Evolutionary conservation across 495 filamentous ascomycete species (phyloP).

Genomic region (Amniculicola lignicola): DNA sequence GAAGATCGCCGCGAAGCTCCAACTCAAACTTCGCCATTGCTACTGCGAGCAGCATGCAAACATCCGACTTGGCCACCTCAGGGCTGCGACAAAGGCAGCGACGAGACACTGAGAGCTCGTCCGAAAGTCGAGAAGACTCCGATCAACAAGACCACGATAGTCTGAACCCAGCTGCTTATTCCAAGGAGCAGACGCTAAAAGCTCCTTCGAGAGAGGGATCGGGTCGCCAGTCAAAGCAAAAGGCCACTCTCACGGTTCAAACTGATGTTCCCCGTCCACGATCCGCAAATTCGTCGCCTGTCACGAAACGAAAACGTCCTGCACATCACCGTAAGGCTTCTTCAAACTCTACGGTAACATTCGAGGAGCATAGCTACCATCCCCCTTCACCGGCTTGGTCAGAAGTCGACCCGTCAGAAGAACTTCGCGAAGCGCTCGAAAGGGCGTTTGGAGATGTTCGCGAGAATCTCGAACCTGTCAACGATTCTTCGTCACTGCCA

Average conservation of each 20-base stretch:
- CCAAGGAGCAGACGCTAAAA: no score
- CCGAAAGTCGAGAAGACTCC: slow-evolving; percentile 9
- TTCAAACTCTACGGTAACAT: neutral
- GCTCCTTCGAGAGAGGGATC: neutral
- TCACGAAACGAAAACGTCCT: slow-evolving; percentile 2
- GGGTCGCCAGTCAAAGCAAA: neutral
- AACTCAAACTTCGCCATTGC: neutral
- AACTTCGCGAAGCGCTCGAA: slow-evolving; percentile 23
- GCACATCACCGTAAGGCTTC: slow-evolving; percentile 1
- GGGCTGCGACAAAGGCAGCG: neutral
- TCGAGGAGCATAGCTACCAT: neutral
- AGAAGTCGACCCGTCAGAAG: slow-evolving; percentile 25
- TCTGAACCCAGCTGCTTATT: no score
- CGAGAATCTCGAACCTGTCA: neutral
- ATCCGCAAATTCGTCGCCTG: slow-evolving; percentile 17
- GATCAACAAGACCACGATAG: slow-evolving; percentile 4
- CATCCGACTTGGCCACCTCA: neutral
- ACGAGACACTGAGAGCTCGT: neutral
- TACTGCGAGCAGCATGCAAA: neutral
- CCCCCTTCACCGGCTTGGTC: slow-evolving; percentile 14
- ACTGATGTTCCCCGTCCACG: slow-evolving; percentile 16
- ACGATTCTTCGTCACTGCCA: neutral
- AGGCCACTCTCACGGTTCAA: slow-evolving; percentile 17
- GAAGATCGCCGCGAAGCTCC: slow-evolving; percentile 5
- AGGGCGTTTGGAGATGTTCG: slow-evolving; percentile 1